Base-by-base conservation (phyloP, 2,329 filamentous ascomycete genomes). In the Lachnellula arida region DNA sequence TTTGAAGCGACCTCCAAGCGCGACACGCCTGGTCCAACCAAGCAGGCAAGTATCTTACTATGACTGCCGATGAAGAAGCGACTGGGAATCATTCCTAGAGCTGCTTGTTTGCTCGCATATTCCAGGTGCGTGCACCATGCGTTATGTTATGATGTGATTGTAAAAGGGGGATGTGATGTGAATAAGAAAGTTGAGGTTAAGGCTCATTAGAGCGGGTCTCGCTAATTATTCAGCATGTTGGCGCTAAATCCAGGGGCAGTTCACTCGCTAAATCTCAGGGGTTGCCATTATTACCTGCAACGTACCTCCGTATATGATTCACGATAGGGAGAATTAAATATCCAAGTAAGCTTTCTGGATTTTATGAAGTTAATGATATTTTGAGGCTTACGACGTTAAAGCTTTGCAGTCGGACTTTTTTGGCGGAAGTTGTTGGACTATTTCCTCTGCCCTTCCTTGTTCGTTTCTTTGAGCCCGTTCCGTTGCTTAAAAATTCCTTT, bases 1-100 rank as follows among this genome's bases (percentile, higher is more conserved):
- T 46, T 43, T 46, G 51, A 53, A 53, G 51, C 51, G 44, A 44
- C 4, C 44, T 14, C 12, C 19, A 40, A 44, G 32, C 34, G 51
- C 51, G 34, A 35, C 15, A 23, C 22, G 25, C 43, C 35, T 53
- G 28, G 28, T 32, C 28, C 28, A 32, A 32, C 28, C 44, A 43
- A 42, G 23, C 22, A 53, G 48, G 40, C 51, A 48, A 53, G 22
- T 9, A 23, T 37, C n/a, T 23, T 40, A 3, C 34, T 28, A 35
- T 32, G 25, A 53, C 35, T 49, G 35, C n/a, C 17, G 34, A 25
- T 9, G n/a, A 6, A 35, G 46, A 32, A 46, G 23, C 23, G 43
- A 11, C 19, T 17, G 43, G n/a, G 12, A 25, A 46, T 15, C 23
- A 22, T 46, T 12, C 17, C 3, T 7, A 28, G 25, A 46, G 22